Evolutionary conservation across 1,139 yeast genomes (phyloP).

Genomic region (Geotrichum macrosporum): DNA sequence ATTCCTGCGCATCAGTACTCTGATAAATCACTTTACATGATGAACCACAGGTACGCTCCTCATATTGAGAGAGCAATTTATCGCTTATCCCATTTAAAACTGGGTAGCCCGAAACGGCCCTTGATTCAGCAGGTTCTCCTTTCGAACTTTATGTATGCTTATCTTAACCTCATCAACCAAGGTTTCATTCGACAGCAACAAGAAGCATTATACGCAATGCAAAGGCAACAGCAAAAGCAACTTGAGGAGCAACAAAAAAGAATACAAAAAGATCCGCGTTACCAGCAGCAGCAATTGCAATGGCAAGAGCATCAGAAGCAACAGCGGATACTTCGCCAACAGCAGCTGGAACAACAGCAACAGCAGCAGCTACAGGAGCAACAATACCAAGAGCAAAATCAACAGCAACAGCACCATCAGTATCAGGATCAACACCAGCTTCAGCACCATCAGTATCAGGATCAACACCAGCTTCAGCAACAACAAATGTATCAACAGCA

Average conservation of each 20-base stretch:
- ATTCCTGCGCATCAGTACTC: slow-evolving; percentile 40
- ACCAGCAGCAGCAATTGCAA: slow-evolving; percentile 15
- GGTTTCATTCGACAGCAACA: slow-evolving; percentile 40
- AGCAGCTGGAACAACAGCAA: slow-evolving; percentile 23
- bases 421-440: slow-evolving; percentile 22
- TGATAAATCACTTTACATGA: slow-evolving; percentile 38
- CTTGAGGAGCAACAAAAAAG: slow-evolving; percentile 23
- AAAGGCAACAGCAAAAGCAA: slow-evolving; percentile 28
- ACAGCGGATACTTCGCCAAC: slow-evolving; percentile 6
- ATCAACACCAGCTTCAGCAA: no score
- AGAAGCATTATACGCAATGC: slow-evolving; percentile 16
- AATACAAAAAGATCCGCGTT: slow-evolving; percentile 17
- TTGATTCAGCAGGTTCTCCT: slow-evolving; percentile 84
- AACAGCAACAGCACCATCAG: slow-evolving; percentile 23
- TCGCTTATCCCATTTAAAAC: slow-evolving; percentile 81
- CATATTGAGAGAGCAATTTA: slow-evolving; percentile 95
- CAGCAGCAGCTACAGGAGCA: slow-evolving; percentile 11
- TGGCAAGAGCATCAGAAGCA: slow-evolving; percentile 16
- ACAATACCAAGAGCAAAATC: slow-evolving; percentile 18
- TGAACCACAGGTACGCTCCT: slow-evolving; percentile 67
- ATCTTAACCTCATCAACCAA: slow-evolving; percentile 88
- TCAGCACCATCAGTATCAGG: no score
- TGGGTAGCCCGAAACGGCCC: slow-evolving; percentile 90
- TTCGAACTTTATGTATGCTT: slow-evolving; percentile 96
- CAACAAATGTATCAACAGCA: slow-evolving; percentile 13